Base-by-base conservation (phyloP, 768 basidiomycete species). In the Amylocystis lapponica region DNA sequence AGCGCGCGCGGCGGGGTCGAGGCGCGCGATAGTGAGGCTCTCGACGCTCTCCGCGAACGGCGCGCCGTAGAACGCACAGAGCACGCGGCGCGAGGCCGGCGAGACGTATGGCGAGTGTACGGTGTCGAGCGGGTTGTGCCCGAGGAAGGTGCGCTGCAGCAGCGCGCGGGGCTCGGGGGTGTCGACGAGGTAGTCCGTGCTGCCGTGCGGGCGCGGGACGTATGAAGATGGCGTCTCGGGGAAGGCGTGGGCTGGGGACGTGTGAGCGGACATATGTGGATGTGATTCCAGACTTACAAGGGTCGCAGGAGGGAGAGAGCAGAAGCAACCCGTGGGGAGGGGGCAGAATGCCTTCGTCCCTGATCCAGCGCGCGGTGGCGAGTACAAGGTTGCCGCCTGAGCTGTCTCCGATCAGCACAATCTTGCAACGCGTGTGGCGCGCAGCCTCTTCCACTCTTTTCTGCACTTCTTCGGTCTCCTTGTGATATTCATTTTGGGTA, bases 311-410 rank as follows among this genome's bases (percentile, higher is more conserved):
- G 0, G 63, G 65, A 4, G 75, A 76, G 13, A 76, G 63, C 5
- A 76, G 56, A 3, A 76, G 56, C 17, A 78, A 56, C 2, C 69
- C 74, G 41, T 72, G 61, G 0, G 74, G 74, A 27, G 62, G 57
- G 5, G 69, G 71, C 0, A 78, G 55, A 12, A 64, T 50, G 8
- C 64, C 67, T 51, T 78, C 72, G 43, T 76, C 74, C 22, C 75
- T 61, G n/a, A 78, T 58, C 75, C 74, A 78, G 30, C 74, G 67
- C 6, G 74, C 63, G 3, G 76, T 64, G 10, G 73, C 68, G 8
- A 78, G 66, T 1, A 70, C 74, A 1, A 78, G 63, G 47, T 76
- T 76, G 5, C 76, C 75, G 11, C 76, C 76, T 0, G 76, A 72
- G 46, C 72, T 74, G 46, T 76, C 76, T n/a, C 75, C 76, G 27